phyloP scores from a whole-genome alignment of 202 grass and related monocot species.

The Digitaria exilis region DNA sequence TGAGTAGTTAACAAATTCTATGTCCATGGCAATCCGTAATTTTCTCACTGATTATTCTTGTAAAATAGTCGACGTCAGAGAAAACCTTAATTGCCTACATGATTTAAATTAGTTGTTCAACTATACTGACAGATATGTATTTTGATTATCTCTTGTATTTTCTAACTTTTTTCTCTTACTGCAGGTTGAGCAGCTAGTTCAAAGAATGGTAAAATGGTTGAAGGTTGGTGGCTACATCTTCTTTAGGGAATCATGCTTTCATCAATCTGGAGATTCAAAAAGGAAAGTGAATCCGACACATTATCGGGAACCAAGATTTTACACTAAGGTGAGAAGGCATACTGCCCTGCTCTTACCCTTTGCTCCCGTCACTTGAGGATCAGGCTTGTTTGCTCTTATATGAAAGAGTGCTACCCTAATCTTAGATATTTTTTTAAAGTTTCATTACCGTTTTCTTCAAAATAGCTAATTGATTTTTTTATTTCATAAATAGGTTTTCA shows the following conservation, averaged over 20 bases:
- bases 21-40: background rate
- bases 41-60: background rate
- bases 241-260: slow-evolving; percentile 99
- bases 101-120: background rate
- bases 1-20: slow-evolving; percentile 17
- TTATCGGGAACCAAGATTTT: slow-evolving; percentile 89
- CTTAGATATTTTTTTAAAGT: slow-evolving; percentile 2
- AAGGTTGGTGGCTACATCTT: slow-evolving; percentile 89
- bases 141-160: background rate
- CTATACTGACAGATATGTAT: background rate
- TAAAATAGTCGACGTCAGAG: background rate
- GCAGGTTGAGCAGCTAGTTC: slow-evolving; percentile 76
- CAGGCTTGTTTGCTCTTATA: background rate
- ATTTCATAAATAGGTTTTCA: slow-evolving; percentile 67
- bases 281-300: slow-evolving; percentile 97
- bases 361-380: background rate
- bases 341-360: background rate
- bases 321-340: slow-evolving; percentile 74
- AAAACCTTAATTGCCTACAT: background rate
- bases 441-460: background rate
- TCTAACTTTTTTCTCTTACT: slow-evolving; percentile 26
- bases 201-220: slow-evolving; percentile 90
- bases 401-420: background rate
- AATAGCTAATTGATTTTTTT: slow-evolving; percentile 27
- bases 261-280: slow-evolving; percentile 97